Evolutionary conservation across 1,284 basidiomycete genomes (phyloP).

Genomic region (Leccinum solheimii): DNA sequence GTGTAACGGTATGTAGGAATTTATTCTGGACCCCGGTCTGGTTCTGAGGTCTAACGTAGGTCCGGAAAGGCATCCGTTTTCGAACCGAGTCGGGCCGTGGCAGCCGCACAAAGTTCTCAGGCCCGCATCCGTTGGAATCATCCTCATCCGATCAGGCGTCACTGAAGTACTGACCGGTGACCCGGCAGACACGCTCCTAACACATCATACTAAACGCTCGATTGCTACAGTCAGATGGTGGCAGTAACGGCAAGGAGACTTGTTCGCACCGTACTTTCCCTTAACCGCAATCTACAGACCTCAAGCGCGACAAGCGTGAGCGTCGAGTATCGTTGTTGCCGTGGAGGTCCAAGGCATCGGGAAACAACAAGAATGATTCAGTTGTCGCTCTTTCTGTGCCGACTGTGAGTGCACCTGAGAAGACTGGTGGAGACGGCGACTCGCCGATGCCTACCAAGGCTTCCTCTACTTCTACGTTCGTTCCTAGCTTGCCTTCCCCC

Average conservation of each 20-base stretch:
- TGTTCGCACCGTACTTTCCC: too few species aligned
- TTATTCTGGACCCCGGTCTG: neutral
- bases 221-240: too few species aligned
- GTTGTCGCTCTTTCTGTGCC: neutral
- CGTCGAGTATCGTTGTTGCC: conserved; percentile 25
- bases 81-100: neutral
- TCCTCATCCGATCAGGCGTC: too few species aligned
- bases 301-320: neutral
- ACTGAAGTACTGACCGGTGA: too few species aligned
- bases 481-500: neutral
- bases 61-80: neutral
- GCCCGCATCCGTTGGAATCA: too few species aligned
- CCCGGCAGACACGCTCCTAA: neutral
- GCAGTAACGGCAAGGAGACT: too few species aligned
- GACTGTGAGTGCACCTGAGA: neutral
- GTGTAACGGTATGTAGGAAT: conserved; percentile 1
- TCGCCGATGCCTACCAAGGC: neutral
- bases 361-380: conserved; percentile 3
- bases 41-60: neutral
- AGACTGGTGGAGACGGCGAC: neutral
- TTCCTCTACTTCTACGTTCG: neutral
- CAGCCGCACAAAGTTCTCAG: neutral
- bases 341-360: conserved; percentile 22
- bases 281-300: too few species aligned
- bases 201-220: neutral